Evolutionary conservation across 805 yeast genomes (phyloP).

Genomic region (Hyphopichia homilentoma): DNA sequence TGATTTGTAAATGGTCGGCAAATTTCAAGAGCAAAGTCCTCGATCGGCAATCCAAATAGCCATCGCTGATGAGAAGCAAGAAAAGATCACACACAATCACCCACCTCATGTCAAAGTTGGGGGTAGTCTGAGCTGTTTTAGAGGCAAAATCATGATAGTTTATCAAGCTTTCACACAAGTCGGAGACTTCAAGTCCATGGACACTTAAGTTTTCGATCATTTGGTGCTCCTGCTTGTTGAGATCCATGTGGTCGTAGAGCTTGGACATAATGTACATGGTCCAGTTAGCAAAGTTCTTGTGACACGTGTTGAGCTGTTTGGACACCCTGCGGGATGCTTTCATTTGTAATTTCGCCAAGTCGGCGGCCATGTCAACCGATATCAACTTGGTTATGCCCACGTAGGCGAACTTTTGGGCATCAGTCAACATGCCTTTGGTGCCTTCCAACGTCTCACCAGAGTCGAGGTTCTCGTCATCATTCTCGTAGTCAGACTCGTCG

Average conservation of each 20-base stretch:
- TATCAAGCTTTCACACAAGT: conserved; percentile 61
- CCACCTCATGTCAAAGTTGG: conserved; percentile 74
- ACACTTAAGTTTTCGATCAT: conserved; percentile 86
- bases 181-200: conserved; percentile 77
- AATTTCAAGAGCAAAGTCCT: conserved; percentile 71
- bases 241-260: conserved; percentile 76
- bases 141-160: conserved; percentile 7
- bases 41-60: conserved; percentile 86
- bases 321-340: conserved; percentile 54
- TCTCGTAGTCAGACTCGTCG: conserved; percentile 11
- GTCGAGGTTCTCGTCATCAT: conserved; percentile 34
- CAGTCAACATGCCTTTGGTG: conserved; percentile 77
- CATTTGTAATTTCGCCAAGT: conserved; percentile 56
- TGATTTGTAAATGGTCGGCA: conserved; percentile 57
- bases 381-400: conserved; percentile 78
- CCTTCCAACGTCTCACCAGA: conserved; percentile 69
- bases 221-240: conserved; percentile 66
- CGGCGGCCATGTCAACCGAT: conserved; percentile 76
- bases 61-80: conserved; percentile 72
- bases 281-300: conserved; percentile 83
- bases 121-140: conserved; percentile 5
- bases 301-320: conserved; percentile 59
- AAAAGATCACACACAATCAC: conserved; percentile 90
- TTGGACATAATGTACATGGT: conserved; percentile 66
- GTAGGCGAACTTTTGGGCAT: conserved; percentile 86